These are phyloP conservation scores for Simmondsia chinensis DNA, from an alignment of 148 eudicot genomes.

Conservation along the genomic window DNA sequence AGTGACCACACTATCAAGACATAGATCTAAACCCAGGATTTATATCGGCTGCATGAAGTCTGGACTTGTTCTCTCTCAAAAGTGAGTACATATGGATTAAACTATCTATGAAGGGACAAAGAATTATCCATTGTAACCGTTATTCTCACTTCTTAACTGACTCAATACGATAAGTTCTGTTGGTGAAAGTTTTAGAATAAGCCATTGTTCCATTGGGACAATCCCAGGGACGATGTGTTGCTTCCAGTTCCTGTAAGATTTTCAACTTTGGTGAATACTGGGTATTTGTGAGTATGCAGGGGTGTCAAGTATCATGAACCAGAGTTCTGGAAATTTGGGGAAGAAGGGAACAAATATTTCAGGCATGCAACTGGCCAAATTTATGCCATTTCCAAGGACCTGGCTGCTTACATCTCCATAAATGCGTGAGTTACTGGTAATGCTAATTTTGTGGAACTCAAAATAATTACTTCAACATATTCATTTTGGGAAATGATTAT, in stretches of 20 bases:
- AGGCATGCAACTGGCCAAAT: conserved; percentile 95
- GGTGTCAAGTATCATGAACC: conserved; percentile 83
- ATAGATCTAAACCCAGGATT: conserved; percentile 56
- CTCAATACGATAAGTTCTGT: no score
- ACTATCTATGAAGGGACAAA: no score
- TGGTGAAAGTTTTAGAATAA: no score
- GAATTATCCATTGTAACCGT: no score
- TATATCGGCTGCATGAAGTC: conserved; percentile 98
- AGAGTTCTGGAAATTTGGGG: conserved; percentile 94
- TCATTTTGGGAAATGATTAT: no score
- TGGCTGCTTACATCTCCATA: conserved; percentile 64
- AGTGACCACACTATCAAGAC: conserved; percentile 41
- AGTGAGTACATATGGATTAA: conserved; percentile 35
- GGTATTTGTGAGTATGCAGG: conserved; percentile 19
- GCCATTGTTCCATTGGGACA: no score
- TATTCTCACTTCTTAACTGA: no score
- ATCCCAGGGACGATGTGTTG: no score
- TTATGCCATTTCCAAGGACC: conserved; percentile 79
- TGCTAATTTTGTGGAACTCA: no score
- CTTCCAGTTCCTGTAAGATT: no score
- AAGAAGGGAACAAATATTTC: conserved; percentile 91
- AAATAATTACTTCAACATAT: no score
- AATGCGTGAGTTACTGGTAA: conserved; percentile 54
- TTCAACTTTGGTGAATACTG: no score
- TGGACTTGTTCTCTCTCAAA: conserved; percentile 76